Conservation (phyloP, 2,329 filamentous ascomycete genomes). For the Fusarium mexicanum region DNA sequence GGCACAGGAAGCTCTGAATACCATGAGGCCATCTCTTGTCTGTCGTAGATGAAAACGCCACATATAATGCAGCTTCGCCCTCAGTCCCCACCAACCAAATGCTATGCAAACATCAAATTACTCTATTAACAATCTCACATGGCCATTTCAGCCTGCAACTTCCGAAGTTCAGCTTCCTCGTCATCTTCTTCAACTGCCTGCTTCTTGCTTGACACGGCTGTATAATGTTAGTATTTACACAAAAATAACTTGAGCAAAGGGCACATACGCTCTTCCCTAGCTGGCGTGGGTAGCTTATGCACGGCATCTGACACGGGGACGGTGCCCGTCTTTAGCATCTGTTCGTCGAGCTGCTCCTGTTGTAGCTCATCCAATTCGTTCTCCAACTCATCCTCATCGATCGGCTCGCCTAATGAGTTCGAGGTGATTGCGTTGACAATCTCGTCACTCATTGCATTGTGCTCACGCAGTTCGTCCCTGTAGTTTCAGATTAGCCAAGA, state of each 20-base stretch:
- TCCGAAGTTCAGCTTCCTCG: constrained; percentile 93
- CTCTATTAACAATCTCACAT: constrained; percentile 66
- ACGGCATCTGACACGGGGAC: constrained; percentile 84
- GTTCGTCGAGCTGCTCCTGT: constrained; percentile 91
- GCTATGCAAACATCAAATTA: constrained; percentile 38
- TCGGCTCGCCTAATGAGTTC: constrained; percentile 70
- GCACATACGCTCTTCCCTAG: constrained; percentile 78
- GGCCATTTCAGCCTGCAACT: constrained; percentile 96
- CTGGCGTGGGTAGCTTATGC: constrained; percentile 78
- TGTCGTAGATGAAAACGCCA: constrained; percentile 12
- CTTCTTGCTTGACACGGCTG: constrained; percentile 49
- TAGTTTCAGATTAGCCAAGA: constrained; percentile 45
- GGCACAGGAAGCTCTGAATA: constrained; percentile 23
- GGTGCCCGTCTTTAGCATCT: constrained; percentile 89
- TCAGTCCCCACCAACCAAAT: constrained; percentile 34
- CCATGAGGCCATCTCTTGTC: constrained; percentile 30
- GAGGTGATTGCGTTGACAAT: constrained; percentile 86
- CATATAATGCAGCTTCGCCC: constrained; percentile 13
- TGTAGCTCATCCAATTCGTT: constrained; percentile 86
- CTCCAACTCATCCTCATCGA: constrained; percentile 89
- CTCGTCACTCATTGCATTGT: constrained; percentile 92
- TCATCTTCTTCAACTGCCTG: constrained; percentile 80
- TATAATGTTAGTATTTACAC: constrained; percentile 21
- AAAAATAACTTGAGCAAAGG: background rate
- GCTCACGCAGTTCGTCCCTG: constrained; percentile 90